A percentile compares a stretch with the other conserved stretches of the same genome.
Conservation (phyloP, 768 basidiomycete genomes). For the Hygrophoropsis aurantiaca region DNA sequence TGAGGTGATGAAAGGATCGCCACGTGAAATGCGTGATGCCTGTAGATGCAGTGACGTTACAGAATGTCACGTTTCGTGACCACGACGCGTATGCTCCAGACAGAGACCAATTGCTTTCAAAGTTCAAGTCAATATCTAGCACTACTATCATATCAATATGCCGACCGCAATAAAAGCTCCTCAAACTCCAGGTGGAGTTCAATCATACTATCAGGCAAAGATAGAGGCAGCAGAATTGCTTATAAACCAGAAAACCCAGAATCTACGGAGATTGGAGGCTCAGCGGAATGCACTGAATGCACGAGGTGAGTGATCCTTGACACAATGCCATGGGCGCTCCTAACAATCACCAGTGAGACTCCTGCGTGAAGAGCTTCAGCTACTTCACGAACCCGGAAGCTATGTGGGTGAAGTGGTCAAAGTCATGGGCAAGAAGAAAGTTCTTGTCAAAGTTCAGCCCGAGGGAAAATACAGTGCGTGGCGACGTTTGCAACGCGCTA, state of each 20-base stretch:
- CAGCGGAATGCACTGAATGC: conserved; percentile 97
- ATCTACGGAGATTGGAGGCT: conserved; percentile 91
- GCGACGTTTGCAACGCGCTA: neutral
- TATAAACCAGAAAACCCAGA: conserved; percentile 96
- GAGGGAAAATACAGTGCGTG: conserved; percentile 97
- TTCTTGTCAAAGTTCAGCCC: conserved; percentile 96
- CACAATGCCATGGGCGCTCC: neutral
- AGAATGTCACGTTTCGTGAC: neutral
- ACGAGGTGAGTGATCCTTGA: conserved; percentile 59
- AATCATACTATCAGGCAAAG: conserved; percentile 94
- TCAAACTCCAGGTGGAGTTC: conserved; percentile 62
- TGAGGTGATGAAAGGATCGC: neutral
- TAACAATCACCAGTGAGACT: conserved; percentile 63
- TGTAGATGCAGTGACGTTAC: conserved; percentile 1
- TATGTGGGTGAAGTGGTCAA: conserved; percentile 98
- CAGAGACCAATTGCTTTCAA: neutral
- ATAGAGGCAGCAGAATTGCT: conserved; percentile 90
- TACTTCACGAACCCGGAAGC: conserved; percentile 92
- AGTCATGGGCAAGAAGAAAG: conserved; percentile 99
- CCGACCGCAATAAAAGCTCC: conserved; percentile 33
- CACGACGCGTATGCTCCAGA: conserved; percentile 5
- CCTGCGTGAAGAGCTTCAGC: conserved; percentile 87
- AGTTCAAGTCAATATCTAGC: conserved; percentile 1
- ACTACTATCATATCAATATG: conserved; percentile 25
- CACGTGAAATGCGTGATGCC: neutral